phyloP scores from a whole-genome alignment of 2,329 filamentous ascomycete genomes.

The Calonectria henricotiae region DNA sequence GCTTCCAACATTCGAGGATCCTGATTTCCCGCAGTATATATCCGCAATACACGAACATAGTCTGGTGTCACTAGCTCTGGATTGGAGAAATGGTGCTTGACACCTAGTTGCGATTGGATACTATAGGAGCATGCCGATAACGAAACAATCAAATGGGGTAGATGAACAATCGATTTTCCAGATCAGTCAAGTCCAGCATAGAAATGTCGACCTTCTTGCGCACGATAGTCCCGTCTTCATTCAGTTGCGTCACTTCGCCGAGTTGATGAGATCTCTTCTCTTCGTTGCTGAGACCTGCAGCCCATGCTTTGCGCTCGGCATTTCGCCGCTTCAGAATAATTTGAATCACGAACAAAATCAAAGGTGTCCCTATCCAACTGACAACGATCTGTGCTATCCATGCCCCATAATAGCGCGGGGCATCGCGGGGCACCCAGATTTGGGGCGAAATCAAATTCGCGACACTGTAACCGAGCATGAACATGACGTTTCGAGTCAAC shows the following conservation, averaged over 20 bases:
- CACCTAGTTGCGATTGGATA: background rate
- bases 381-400: conserved; percentile 50
- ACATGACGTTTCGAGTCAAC: conserved; percentile 61
- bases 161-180: conserved; percentile 61
- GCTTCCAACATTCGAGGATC: background rate
- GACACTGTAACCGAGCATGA: conserved; percentile 58
- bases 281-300: conserved; percentile 48
- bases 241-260: conserved; percentile 44
- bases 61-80: background rate
- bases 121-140: background rate
- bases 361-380: conserved; percentile 58
- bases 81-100: background rate
- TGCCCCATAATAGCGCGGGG: conserved; percentile 51
- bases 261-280: conserved; percentile 42
- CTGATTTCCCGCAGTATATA: background rate
- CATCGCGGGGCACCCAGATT: conserved; percentile 55
- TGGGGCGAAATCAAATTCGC: conserved; percentile 59
- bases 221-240: conserved; percentile 54
- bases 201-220: conserved; percentile 56
- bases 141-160: conserved; percentile 47
- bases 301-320: conserved; percentile 50
- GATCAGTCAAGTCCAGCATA: conserved; percentile 58
- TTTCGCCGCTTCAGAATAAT: conserved; percentile 55
- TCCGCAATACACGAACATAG: background rate
- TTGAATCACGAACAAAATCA: conserved; percentile 55